phyloP scores from a whole-genome alignment of 2,329 filamentous ascomycete species.

The Diaporthe helianthi region DNA sequence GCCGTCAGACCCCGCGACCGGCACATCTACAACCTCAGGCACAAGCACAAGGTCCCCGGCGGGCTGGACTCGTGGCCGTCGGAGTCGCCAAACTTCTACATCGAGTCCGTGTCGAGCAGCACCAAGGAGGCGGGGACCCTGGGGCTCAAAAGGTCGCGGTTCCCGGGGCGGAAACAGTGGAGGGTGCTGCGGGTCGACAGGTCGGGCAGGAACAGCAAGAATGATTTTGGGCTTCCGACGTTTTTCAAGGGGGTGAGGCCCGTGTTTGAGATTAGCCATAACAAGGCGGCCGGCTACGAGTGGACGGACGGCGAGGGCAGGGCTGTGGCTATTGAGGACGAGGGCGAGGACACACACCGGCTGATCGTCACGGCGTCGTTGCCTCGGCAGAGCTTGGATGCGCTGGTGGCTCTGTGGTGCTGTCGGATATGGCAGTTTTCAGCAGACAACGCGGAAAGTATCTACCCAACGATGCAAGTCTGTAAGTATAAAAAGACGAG shows the following conservation, averaged over 20 bases:
- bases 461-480: background rate
- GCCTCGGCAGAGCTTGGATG: constrained; percentile 28
- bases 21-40: constrained; percentile 39
- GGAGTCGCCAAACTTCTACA: constrained; percentile 37
- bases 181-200: constrained; percentile 33
- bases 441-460: constrained; percentile 7
- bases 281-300: background rate
- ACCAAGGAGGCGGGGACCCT: constrained; percentile 26
- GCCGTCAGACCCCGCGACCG: constrained; percentile 34
- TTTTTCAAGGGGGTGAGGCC: constrained; percentile 26
- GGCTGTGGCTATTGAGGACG: constrained; percentile 28
- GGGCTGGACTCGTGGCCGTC: constrained; percentile 31
- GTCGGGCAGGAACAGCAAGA: constrained; percentile 28
- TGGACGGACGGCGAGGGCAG: constrained; percentile 15
- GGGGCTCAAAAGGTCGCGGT: constrained; percentile 32
- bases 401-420: constrained; percentile 34
- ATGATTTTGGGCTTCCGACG: background rate
- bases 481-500: background rate
- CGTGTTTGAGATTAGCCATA: constrained; percentile 27
- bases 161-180: constrained; percentile 25
- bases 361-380: constrained; percentile 30
- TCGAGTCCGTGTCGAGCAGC: constrained; percentile 34
- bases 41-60: constrained; percentile 11
- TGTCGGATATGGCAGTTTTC: constrained; percentile 34
- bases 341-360: background rate